These are phyloP conservation scores for Phytophthora cactorum DNA, from an alignment of 352 stramenopile species.

Conservation along the genomic window DNA sequence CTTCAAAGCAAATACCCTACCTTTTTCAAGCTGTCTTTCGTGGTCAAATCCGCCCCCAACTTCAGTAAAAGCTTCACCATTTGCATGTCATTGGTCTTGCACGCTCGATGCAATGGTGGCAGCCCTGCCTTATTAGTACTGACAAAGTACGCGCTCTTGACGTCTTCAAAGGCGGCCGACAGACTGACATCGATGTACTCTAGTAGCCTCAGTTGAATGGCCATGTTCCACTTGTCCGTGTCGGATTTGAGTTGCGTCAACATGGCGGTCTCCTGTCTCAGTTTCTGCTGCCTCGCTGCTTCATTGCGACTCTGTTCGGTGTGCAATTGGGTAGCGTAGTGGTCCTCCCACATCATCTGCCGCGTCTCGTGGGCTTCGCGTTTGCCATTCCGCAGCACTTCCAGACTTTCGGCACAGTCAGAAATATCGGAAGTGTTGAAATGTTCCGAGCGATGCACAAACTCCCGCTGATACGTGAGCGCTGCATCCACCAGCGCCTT, in stretches of 20 bases:
- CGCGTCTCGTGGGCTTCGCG: conserved; percentile 58
- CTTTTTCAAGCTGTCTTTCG: conserved; percentile 45
- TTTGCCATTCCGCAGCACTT: conserved; percentile 47
- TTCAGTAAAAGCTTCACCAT: conserved; percentile 53
- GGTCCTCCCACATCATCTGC: conserved; percentile 76
- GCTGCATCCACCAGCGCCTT: conserved; percentile 46
- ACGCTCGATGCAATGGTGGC: conserved; percentile 64
- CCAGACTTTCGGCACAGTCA: conserved; percentile 60
- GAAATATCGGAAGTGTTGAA: conserved; percentile 58
- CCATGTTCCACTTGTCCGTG: conserved; percentile 77
- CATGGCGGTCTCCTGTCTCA: conserved; percentile 60
- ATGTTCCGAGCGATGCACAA: conserved; percentile 35
- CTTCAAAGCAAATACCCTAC: conserved; percentile 15
- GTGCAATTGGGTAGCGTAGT: conserved; percentile 41
- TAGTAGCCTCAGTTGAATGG: conserved; percentile 56
- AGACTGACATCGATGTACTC: conserved; percentile 50
- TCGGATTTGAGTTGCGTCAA: conserved; percentile 59
- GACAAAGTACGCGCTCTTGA: conserved; percentile 42
- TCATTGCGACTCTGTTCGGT: conserved; percentile 27
- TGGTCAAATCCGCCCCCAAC: conserved; percentile 42
- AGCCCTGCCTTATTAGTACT: conserved; percentile 51
- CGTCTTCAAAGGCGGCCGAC: conserved; percentile 19
- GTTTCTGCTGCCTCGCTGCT: conserved; percentile 43
- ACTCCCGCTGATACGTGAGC: conserved; percentile 52
- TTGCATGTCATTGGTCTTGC: conserved; percentile 47